Evolutionary conservation across 2,329 filamentous ascomycete genomes (phyloP).

Genomic region (Fusarium tricinctum): DNA sequence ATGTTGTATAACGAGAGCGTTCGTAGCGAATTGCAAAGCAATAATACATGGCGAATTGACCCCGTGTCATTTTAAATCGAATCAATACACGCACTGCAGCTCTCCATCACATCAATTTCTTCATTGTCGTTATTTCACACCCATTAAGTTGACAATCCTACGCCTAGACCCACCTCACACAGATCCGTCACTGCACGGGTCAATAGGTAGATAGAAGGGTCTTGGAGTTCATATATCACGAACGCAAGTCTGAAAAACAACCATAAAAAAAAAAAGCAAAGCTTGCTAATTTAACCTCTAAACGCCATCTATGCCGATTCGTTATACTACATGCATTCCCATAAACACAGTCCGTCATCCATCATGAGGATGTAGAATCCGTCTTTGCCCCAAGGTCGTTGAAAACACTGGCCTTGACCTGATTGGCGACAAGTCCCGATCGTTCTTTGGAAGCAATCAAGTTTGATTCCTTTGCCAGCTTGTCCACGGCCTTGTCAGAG

Average conservation of each 20-base stretch:
- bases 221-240: not conserved
- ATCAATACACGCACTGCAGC: too few relatives aligned
- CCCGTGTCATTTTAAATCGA: too few relatives aligned
- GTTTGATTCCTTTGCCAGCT: slow-evolving; percentile 72
- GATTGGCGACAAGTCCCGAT: slow-evolving; percentile 72
- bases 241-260: not conserved
- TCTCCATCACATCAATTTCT: not conserved
- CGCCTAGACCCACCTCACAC: slow-evolving; percentile 15
- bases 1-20: not conserved
- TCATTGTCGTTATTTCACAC: slow-evolving; percentile 11
- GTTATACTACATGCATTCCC: slow-evolving; percentile 43
- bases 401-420: slow-evolving; percentile 75
- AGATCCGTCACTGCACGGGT: slow-evolving; percentile 1
- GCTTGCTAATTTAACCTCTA: slow-evolving; percentile 42
- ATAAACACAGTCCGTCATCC: slow-evolving; percentile 31
- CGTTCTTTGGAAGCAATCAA: slow-evolving; percentile 73
- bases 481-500: slow-evolving; percentile 66
- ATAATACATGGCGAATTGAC: not conserved
- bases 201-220: slow-evolving; percentile 1
- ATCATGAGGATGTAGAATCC: slow-evolving; percentile 32
- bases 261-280: slow-evolving; percentile 20
- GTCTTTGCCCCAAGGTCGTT: slow-evolving; percentile 56
- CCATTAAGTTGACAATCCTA: slow-evolving; percentile 2
- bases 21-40: not conserved
- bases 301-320: slow-evolving; percentile 51